These are phyloP conservation scores for Asterophora lycoperdoides DNA, from an alignment of 768 basidiomycete genomes.

Conservation along the genomic window DNA sequence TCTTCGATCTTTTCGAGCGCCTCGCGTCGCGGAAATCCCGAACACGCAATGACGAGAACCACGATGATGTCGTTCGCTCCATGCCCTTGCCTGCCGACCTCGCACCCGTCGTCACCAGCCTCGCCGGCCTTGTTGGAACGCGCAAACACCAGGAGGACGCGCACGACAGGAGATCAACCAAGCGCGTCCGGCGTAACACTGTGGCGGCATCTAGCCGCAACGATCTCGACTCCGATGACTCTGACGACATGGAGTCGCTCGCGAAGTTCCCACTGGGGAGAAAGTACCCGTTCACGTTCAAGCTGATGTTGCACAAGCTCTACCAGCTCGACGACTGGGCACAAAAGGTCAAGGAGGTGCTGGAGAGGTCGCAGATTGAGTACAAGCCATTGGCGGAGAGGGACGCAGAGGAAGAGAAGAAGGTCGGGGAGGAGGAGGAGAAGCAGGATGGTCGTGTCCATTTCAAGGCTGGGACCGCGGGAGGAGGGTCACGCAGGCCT, in stretches of 20 bases:
- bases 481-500: slow-evolving; percentile 16
- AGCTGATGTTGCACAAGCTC: slow-evolving; percentile 62
- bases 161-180: slow-evolving; percentile 1
- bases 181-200: slow-evolving; percentile 24
- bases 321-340: slow-evolving; percentile 60
- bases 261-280: slow-evolving; percentile 42
- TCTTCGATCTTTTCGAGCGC: slow-evolving; percentile 51
- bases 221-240: slow-evolving; percentile 15
- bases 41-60: slow-evolving; percentile 23
- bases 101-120: slow-evolving; percentile 32
- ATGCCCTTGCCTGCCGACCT: slow-evolving; percentile 33
- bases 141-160: slow-evolving; percentile 5
- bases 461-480: slow-evolving; percentile 23
- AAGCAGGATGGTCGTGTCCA: slow-evolving; percentile 19
- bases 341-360: slow-evolving; percentile 46
- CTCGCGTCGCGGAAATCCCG: slow-evolving; percentile 43
- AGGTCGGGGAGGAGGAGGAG: slow-evolving; percentile 7
- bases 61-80: slow-evolving; percentile 20
- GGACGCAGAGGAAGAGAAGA: slow-evolving; percentile 16
- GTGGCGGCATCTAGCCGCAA: slow-evolving; percentile 15
- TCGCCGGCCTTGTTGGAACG: slow-evolving; percentile 22
- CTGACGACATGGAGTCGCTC: slow-evolving; percentile 25
- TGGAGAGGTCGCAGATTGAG: slow-evolving; percentile 50
- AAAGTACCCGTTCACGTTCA: slow-evolving; percentile 59
- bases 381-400: slow-evolving; percentile 52